phyloP scores from a whole-genome alignment of 2,329 filamentous ascomycete species.

The Cladosporium sp. region DNA sequence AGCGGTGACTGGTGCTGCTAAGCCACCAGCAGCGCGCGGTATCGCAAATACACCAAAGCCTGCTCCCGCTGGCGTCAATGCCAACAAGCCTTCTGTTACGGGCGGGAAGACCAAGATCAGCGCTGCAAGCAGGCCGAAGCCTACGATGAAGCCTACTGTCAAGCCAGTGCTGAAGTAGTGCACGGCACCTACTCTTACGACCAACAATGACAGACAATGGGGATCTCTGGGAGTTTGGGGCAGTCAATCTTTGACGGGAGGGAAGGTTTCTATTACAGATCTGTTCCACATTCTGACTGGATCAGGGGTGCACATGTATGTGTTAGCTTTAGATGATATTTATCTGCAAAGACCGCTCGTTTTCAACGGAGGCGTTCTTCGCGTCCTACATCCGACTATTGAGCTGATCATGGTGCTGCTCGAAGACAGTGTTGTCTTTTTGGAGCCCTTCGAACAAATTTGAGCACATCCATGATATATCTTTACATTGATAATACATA shows the following conservation, averaged over 20 bases:
- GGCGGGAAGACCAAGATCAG: conserved; percentile 23
- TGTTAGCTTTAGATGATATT: neutral
- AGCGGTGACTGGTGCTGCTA: neutral
- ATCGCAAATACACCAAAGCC: conserved; percentile 9
- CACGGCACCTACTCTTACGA: neutral
- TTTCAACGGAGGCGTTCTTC: neutral
- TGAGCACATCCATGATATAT: neutral
- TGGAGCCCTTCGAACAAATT: neutral
- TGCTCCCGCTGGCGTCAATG: conserved; percentile 14
- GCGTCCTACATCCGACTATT: neutral
- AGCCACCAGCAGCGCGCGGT: neutral
- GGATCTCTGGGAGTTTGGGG: conserved; percentile 14
- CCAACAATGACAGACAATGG: neutral
- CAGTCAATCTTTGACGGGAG: neutral
- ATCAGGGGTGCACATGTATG: neutral
- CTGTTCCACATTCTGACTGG: neutral
- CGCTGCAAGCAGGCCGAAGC: conserved; percentile 24
- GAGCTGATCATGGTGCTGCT: neutral
- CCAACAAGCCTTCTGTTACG: conserved; percentile 4
- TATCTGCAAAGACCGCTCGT: neutral
- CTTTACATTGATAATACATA: neutral
- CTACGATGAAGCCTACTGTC: conserved; percentile 11
- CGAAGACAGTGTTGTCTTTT: neutral
- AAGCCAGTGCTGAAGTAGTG: conserved; percentile 8
- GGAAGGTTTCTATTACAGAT: neutral